Percentiles rank a stretch among this genome's conserved stretches.
These are phyloP conservation scores for Volvox reticuliferus DNA, from an alignment of 139 green algal species.

Conservation along the genomic window DNA sequence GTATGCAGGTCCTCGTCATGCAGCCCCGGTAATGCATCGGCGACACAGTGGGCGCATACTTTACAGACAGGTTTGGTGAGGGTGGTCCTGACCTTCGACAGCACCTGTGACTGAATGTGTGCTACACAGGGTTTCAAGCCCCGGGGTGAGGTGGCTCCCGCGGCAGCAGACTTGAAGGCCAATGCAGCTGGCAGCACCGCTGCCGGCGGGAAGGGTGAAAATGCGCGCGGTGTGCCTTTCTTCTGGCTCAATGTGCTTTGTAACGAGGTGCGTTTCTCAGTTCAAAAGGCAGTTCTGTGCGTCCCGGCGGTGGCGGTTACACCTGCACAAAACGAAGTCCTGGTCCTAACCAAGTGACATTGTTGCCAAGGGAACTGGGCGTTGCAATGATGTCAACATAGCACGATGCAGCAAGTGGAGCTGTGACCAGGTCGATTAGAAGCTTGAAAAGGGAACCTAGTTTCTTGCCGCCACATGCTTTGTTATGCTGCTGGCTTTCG, in stretches of 20 bases:
- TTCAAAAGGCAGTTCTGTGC: no score
- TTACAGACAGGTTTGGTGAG: background rate
- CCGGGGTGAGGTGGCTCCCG: background rate
- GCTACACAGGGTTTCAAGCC: conserved; percentile 35
- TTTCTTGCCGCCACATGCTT: no score
- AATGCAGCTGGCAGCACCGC: background rate
- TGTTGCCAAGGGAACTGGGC: no score
- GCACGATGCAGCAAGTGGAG: no score
- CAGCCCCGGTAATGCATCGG: background rate
- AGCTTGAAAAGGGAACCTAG: no score
- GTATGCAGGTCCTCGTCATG: background rate
- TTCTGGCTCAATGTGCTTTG: conserved; percentile 62
- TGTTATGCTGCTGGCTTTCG: no score
- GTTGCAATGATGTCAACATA: no score
- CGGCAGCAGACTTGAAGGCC: background rate
- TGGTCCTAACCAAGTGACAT: no score
- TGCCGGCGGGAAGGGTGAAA: background rate
- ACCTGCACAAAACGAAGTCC: no score
- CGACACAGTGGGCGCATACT: background rate
- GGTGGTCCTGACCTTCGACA: background rate
- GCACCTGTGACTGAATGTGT: no score
- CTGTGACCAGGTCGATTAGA: no score
- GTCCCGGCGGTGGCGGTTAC: no score
- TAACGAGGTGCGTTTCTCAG: conserved; percentile 22
- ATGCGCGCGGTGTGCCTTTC: conserved; percentile 39